Base-by-base conservation (phyloP, 345 rosid genomes). In the Eutrema heterophyllum region DNA sequence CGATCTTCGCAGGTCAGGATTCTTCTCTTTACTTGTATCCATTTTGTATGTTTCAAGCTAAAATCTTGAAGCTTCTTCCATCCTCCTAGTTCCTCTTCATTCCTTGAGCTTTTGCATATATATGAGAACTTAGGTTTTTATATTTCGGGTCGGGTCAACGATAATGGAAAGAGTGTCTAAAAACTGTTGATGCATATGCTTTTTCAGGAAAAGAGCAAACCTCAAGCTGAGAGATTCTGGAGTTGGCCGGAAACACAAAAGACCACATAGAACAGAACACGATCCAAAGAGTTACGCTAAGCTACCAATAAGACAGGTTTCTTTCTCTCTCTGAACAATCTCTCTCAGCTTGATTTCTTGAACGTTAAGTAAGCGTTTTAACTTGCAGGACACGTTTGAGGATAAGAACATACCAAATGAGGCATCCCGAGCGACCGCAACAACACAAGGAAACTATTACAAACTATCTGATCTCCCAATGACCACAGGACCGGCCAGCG, bases 131-230 rank as follows among this genome's bases (percentile, higher is more conserved):
- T 43, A 43, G 48, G 7, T 14, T 43, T 14, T 4, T 41, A 41
- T 41, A 10, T 10, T 11, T 40, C 5, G 44, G 12, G 4, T 40
- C 13, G 4, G 8, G 49, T n/a, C 18, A 44, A n/a, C 4, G 18
- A 44, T 13, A 44, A 44, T 44, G 52, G 53, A 29, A 33, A 48
- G 9, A 56, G 9, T 24, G 32, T 69, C 40, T 69, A 29, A 43
- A 50, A 24, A 43, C 18, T 27, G 14, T 43, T 5, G 38, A 35
- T 32, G 26, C 67, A 46, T 59, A 43, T 67, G 32, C 16, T 41
- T 67, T 50, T 76, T 27, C 83, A 90, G 96, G 86, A 88, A 77
- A 77, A 85, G 64, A 69, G 81, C 64, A 13, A 84, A 86, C 41
- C 53, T 80, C 8, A 81, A 72, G 74, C 49, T 68, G 41, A 73